Conservation (phyloP, 495 filamentous ascomycete genomes). For the Extremus antarcticus region DNA sequence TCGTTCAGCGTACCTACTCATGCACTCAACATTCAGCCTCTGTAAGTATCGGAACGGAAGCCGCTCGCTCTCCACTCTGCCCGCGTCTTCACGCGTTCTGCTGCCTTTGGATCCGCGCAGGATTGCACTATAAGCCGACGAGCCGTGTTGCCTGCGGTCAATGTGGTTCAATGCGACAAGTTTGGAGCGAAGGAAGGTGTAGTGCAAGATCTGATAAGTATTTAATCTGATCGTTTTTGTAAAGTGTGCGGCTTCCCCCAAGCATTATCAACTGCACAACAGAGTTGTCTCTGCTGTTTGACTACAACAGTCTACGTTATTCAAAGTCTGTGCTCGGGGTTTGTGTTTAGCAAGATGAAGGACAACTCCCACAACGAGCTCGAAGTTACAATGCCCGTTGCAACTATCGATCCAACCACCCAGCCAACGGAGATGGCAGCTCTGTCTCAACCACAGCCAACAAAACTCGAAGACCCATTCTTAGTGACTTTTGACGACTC, state of each 20-base stretch:
- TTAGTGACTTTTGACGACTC: constrained; percentile 12
- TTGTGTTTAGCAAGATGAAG: not conserved
- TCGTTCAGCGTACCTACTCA: too few species aligned
- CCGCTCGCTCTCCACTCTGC: too few species aligned
- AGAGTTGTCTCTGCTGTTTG: too few species aligned
- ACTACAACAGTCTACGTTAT: too few species aligned
- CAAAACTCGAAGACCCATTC: constrained; percentile 6
- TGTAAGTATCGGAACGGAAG: too few species aligned
- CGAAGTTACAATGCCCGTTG: not conserved
- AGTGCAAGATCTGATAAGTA: too few species aligned
- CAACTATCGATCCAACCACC: not conserved
- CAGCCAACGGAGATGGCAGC: not conserved
- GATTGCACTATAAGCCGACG: not conserved
- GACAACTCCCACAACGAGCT: not conserved
- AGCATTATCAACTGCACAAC: too few species aligned
- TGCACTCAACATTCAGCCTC: too few species aligned
- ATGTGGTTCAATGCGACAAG: not conserved
- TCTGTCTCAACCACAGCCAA: not conserved
- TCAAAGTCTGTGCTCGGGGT: too few species aligned
- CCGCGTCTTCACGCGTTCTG: not conserved
- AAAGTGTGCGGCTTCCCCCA: too few species aligned
- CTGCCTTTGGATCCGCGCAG: not conserved
- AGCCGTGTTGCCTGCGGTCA: not conserved
- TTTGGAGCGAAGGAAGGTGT: too few species aligned
- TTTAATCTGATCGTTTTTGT: too few species aligned